Evolutionary conservation across 2,329 filamentous ascomycete genomes (phyloP).

Genomic region (Sporothrix pseudoabietina): DNA sequence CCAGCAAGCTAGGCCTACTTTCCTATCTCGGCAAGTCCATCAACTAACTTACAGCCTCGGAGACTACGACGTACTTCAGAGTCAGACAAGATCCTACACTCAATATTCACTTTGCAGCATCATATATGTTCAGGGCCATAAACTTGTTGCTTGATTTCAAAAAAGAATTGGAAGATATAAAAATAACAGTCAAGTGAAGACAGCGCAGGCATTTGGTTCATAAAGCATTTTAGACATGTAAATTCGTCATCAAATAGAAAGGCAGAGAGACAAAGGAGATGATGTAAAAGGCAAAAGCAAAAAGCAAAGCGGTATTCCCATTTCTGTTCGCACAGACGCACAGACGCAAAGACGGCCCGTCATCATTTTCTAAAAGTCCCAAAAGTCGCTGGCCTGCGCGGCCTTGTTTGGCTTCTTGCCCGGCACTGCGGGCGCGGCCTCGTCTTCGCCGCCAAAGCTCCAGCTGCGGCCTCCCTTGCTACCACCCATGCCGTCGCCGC

Average conservation of each 20-base stretch:
- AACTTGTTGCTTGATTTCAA: background rate
- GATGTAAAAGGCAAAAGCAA: background rate
- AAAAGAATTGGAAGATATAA: background rate
- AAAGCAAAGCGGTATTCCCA: background rate
- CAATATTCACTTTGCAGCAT: background rate
- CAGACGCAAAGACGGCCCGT: background rate
- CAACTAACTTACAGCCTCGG: background rate
- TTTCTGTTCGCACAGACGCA: background rate
- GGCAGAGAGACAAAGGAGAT: conserved; percentile 21
- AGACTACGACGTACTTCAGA: background rate
- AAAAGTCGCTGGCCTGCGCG: conserved; percentile 47
- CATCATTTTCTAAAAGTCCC: conserved; percentile 48
- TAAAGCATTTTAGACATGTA: conserved; percentile 22
- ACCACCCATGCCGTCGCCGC: conserved; percentile 68
- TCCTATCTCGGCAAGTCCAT: conserved; percentile 12
- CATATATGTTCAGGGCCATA: background rate
- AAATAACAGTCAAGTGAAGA: background rate
- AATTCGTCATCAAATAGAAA: conserved; percentile 23
- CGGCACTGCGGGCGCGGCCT: conserved; percentile 43
- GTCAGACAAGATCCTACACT: background rate
- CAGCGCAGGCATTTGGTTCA: background rate
- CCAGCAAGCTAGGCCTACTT: background rate
- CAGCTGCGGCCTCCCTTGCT: conserved; percentile 58
- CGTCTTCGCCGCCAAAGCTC: conserved; percentile 56
- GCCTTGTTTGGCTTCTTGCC: conserved; percentile 46